Evolutionary conservation across 1,284 basidiomycete genomes (phyloP), one percentile per base, ranked within the genome.

Genomic region (Athelia psychrophila): DNA sequence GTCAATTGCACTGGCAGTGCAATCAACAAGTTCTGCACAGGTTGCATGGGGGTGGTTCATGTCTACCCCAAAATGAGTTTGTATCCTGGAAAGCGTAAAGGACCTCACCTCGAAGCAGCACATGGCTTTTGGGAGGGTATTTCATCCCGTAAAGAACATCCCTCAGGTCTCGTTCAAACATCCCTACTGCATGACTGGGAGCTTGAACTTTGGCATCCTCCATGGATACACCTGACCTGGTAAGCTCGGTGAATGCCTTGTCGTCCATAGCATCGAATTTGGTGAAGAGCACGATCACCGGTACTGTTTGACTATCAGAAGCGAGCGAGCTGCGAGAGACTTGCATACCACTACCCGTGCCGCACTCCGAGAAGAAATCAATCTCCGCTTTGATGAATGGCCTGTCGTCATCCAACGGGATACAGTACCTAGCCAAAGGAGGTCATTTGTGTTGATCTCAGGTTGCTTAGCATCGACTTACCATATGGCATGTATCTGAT

Each of bases 401-500:
- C 16, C 44, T 23, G 24, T n/a, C 19, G 44, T 46, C 44, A 27
- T 24, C 44, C 19, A 46, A 8, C 8, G 44, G 44, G 22, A 46
- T 24, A 18, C 44, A 46, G 23, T 46, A 46, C 44, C 44, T 46
- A 27, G 13, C 5, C 16, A 46, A 5, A n/a, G 23, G 9, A 24
- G 10, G 19, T 13, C 10, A 44, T 12, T 22, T 10, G 42, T 12
- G 12, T 44, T 13, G 12, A 44, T 13, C 22, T 10, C 20, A 13
- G 13, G 12, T 44, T 10, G 15, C 42, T 10, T 10, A 44, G 15
- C 42, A 12, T 46, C 10, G n/a, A 22, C n/a, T 16, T 6, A 46
- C 65, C 65, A 67, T 47, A 64, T 67, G 2, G 55, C 62, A 56
- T 67, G 65, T 3, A 66, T 35, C 30, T 51, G 55, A 8, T 64